Base-by-base conservation (phyloP, 768 basidiomycete species). In the Tulasnella calospora region DNA sequence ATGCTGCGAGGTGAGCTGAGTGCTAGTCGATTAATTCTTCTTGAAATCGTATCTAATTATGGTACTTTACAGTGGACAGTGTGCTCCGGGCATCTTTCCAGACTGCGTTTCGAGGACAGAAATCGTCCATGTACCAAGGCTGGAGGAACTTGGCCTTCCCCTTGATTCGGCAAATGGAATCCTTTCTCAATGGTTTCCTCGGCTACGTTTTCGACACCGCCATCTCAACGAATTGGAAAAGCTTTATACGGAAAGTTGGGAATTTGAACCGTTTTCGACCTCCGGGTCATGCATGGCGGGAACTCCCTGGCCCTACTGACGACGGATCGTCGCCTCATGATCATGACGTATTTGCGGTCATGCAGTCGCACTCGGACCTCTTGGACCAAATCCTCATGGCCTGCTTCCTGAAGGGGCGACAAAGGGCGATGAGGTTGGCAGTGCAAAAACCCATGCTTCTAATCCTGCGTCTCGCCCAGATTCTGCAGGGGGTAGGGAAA, bases 171-270 rank as follows among this genome's bases (percentile, higher is more conserved):
- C 0, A 83, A 91, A 47, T 90, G 0, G 90, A 93, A 35, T 86
- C 90, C 7, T 94, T 96, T 84, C 85, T 95, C 51, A 86, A 85
- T 23, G 87, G 86, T n/a, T 85, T 96, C 40, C 89, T 89, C 3
- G 85, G 88, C 44, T 95, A 96, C 80, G 86, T 94, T 30, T 91
- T 91, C 76, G 93, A 95, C 83, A 89, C 89, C n/a, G 95, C 90
- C 2, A 94, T 97, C 78, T 88, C 90, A 17, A 89, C 89, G 38
- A 92, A 93, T 82, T 92, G 94, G 80, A 89, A 91, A 79, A 86
- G 88, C 0, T 94, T 96, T 85, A 74, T 81, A 10, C 75, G 75
- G 9, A 57, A 81, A n/a, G 78, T 84, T 30, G 79, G 81, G 10
- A 80, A 73, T 40, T 69, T 83, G 19, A 51, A 69, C 35, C 73